A percentile compares a stretch with the other conserved stretches of the same genome.
phyloP scores from a whole-genome alignment of 164 flowering plant genomes.

The Vitis rotundifolia region DNA sequence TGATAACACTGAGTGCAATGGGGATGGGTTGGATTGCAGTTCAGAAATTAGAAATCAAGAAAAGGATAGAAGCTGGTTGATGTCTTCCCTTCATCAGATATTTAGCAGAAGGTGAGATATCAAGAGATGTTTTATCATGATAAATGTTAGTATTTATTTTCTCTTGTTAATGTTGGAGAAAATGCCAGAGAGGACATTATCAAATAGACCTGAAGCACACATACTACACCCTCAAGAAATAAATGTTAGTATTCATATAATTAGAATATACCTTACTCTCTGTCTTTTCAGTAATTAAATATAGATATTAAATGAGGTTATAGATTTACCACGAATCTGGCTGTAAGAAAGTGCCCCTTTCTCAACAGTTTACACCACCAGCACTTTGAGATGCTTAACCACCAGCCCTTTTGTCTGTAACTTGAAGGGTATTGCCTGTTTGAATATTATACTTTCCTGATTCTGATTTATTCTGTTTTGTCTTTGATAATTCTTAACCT shows the following conservation, averaged over 20 bases:
- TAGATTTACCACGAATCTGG: neutral
- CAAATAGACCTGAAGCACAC: too few species aligned
- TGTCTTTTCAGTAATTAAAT: constrained; percentile 3
- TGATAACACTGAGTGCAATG: constrained; percentile 42
- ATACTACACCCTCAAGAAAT: too few species aligned
- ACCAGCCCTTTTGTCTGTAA: too few species aligned
- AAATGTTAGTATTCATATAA: neutral
- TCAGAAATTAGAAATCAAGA: constrained; percentile 44
- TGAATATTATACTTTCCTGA: neutral
- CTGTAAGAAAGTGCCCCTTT: too few species aligned
- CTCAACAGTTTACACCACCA: too few species aligned
- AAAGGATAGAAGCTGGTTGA: constrained; percentile 81
- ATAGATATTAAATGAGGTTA: neutral
- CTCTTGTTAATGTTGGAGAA: too few species aligned
- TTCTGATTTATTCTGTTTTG: neutral
- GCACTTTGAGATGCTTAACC: too few species aligned
- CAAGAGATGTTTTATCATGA: neutral
- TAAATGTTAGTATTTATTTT: neutral
- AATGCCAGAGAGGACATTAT: too few species aligned
- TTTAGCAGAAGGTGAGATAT: constrained; percentile 79
- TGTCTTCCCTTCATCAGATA: constrained; percentile 89
- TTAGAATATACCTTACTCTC: neutral
- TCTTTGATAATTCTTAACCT: neutral
- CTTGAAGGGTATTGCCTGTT: neutral
- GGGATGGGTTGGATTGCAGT: constrained; percentile 37